Base-by-base conservation (phyloP, 305 asterid genomes). In the Solanum hybrid region DNA sequence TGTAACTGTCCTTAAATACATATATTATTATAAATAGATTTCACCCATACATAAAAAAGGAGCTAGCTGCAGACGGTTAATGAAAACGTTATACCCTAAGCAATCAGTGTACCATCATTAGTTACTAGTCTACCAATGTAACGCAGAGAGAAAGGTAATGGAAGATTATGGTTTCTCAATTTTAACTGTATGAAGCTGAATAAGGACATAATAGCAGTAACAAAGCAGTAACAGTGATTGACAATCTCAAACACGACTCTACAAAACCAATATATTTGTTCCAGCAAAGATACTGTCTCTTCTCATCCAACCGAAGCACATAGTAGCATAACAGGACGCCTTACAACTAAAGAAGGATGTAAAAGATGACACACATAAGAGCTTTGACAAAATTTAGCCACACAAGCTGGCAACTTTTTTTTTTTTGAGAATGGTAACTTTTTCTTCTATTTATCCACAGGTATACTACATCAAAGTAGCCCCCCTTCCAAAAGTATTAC, bases 221-320 rank as follows among this genome's bases (percentile, higher is more conserved):
- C 67, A 80, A 80, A 5, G 10, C 37, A 82, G 34, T 82, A 82
- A 29, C 87, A 46, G 39, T 83, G 24, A 83, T 51, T 83, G 73
- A 83, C 87, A 29, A 46, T 42, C 87, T 42, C 18, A 83, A 42
- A 28, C 31, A 83, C 46, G 39, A 82, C 39, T 2, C 5, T 11
- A 6, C 26, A 46, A 28, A 42, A 51, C 85, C 31, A 9, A 10
- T 83, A 46, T 40, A 83, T 29, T 42, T 83, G 73, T 83, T 83
- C 87, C 73, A 83, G 69, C 20, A 83, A 83, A 83, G 35, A 81
- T 42, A 37, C 34, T 6, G 3, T 39, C 24, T 83, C 71, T 83
- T 36, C 73, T 28, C 87, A 83, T 83, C 73, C 87, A 83, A 83
- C 73, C n/a, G 7, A 79, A 83, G 87, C 39, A 83, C 87, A 83